Evolutionary conservation across 768 basidiomycete genomes (phyloP).

Genomic region (Mycena alexandri): DNA sequence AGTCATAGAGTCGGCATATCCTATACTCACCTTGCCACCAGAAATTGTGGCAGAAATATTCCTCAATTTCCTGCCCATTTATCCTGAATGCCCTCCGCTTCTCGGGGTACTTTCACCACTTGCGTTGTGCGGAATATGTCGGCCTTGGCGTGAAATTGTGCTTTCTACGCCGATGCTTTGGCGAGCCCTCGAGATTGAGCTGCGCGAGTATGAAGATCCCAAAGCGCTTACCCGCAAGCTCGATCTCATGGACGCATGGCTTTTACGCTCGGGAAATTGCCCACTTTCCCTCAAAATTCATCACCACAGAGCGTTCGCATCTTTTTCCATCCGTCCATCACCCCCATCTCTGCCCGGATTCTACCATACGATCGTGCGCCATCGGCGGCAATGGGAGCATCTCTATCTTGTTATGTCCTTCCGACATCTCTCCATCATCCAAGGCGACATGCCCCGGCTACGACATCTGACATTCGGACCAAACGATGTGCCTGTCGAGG

Average conservation of each 20-base stretch:
- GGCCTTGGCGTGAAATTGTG: conserved; percentile 11
- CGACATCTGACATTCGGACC: conserved; percentile 13
- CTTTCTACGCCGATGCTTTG: conserved; percentile 15
- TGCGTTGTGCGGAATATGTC: conserved; percentile 12
- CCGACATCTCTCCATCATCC: neutral
- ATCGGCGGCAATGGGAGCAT: conserved; percentile 20
- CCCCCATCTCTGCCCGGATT: neutral
- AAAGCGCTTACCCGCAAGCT: neutral
- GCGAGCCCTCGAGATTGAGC: neutral
- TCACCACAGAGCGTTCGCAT: neutral
- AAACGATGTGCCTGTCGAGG: neutral
- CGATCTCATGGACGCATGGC: conserved; percentile 2
- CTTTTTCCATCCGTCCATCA: neutral
- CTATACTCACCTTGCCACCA: neutral
- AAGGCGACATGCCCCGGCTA: conserved; percentile 26
- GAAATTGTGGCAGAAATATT: conserved; percentile 21
- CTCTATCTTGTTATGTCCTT: conserved; percentile 1
- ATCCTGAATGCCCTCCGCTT: conserved; percentile 11
- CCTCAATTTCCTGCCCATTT: conserved; percentile 7
- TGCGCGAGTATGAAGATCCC: neutral
- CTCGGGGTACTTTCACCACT: neutral
- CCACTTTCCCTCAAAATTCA: conserved; percentile 12
- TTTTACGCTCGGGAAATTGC: conserved; percentile 6
- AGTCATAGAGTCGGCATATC: neutral
- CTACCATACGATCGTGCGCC: neutral